Conservation (phyloP, 345 rosid species). For the Brassica carinata region DNA sequence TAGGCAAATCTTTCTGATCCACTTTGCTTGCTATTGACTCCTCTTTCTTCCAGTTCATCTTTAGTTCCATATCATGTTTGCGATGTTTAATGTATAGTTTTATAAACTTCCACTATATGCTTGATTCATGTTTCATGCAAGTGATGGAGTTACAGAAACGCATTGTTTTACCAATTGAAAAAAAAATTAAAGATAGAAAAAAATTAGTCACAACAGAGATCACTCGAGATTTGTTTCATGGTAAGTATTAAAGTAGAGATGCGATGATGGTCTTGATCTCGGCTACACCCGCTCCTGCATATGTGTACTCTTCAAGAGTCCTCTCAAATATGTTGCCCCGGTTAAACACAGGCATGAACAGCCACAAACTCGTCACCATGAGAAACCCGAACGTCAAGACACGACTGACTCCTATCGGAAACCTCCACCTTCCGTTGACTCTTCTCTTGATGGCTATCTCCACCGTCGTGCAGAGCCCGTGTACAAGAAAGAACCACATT, state of each 20-base stretch:
- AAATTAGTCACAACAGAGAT: too few species aligned
- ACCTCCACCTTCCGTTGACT: constrained; percentile 16
- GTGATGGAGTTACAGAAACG: constrained; percentile 8
- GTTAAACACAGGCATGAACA: constrained; percentile 49
- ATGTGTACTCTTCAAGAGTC: constrained; percentile 53
- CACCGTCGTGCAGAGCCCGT: constrained; percentile 46
- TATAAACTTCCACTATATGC: constrained; percentile 11
- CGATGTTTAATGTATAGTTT: constrained; percentile 15
- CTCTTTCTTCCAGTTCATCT: neutral
- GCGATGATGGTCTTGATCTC: neutral
- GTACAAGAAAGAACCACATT: constrained; percentile 55
- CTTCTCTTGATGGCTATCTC: constrained; percentile 51
- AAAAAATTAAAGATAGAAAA: too few species aligned
- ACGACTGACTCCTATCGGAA: constrained; percentile 36
- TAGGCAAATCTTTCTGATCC: neutral
- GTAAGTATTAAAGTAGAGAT: neutral
- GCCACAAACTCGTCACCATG: constrained; percentile 43
- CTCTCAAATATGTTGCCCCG: constrained; percentile 31
- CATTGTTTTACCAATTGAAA: neutral
- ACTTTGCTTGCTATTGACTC: constrained; percentile 15
- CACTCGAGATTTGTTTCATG: neutral
- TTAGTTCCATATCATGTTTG: constrained; percentile 3
- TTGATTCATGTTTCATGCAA: constrained; percentile 11
- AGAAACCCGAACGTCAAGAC: constrained; percentile 49
- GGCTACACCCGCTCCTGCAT: constrained; percentile 28